These are phyloP conservation scores for Lonicera japonica DNA, from an alignment of 129 eudicot genomes.

Conservation along the genomic window DNA sequence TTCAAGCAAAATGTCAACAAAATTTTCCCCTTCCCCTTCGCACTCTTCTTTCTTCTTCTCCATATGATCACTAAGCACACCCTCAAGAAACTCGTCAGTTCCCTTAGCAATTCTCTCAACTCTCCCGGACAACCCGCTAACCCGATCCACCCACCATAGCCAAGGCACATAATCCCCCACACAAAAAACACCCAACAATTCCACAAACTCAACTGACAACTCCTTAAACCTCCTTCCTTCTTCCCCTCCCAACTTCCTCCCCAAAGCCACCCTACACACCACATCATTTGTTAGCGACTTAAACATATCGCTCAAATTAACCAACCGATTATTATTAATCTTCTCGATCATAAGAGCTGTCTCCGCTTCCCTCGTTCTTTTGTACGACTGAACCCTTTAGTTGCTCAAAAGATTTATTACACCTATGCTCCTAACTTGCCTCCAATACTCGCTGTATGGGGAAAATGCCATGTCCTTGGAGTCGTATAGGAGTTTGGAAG, in stretches of 20 bases:
- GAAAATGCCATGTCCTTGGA: constrained; percentile 39
- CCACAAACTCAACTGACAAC: constrained; percentile 28
- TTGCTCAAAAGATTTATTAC: constrained; percentile 52
- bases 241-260: constrained; percentile 42
- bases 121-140: constrained; percentile 23
- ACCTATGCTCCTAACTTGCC: constrained; percentile 52
- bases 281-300: constrained; percentile 31
- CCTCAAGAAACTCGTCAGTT: constrained; percentile 33
- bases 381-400: constrained; percentile 43
- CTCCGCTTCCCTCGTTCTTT: constrained; percentile 43
- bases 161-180: constrained; percentile 41
- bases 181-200: constrained; percentile 27
- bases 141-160: constrained; percentile 31
- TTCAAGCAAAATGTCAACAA: constrained; percentile 35
- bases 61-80: constrained; percentile 30
- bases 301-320: constrained; percentile 42
- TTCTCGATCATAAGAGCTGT: constrained; percentile 26
- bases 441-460: constrained; percentile 75
- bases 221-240: constrained; percentile 24
- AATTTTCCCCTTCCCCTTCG: constrained; percentile 14
- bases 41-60: background rate
- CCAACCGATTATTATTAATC: constrained; percentile 6
- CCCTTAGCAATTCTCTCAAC: constrained; percentile 20
- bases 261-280: constrained; percentile 48
- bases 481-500: constrained; percentile 33